Evolutionary conservation across 176 grass and related monocot species (phyloP).

Genomic region (Oryza rufipogon): DNA sequence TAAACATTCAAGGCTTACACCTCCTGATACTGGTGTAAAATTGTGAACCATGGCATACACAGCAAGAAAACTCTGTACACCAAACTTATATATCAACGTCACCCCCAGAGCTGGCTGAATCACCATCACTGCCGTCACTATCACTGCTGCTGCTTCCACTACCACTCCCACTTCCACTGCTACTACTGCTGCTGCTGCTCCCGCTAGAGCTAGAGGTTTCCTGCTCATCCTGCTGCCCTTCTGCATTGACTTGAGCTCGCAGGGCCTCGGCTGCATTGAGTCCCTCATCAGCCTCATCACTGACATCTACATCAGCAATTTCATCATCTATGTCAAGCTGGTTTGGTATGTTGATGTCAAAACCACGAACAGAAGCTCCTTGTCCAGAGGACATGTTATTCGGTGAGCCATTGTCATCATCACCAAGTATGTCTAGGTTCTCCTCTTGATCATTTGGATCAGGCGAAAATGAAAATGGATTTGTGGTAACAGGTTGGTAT

Average conservation of each 20-base stretch:
- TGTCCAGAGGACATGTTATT: slow-evolving; percentile 41
- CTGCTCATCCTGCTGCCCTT: slow-evolving; percentile 51
- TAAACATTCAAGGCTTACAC: slow-evolving; percentile 12
- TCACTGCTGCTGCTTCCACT: slow-evolving; percentile 70
- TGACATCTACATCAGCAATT: slow-evolving; percentile 85
- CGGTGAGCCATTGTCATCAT: slow-evolving; percentile 62
- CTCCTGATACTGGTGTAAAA: slow-evolving; percentile 1
- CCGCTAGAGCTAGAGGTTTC: slow-evolving; percentile 64
- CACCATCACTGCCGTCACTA: slow-evolving; percentile 65
- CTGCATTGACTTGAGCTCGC: slow-evolving; percentile 66
- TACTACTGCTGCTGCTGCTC: slow-evolving; percentile 52
- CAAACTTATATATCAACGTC: slow-evolving; percentile 59
- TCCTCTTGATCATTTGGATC: slow-evolving; percentile 68
- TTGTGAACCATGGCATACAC: slow-evolving; percentile 23
- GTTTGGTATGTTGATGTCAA: slow-evolving; percentile 77
- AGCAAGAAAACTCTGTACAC: slow-evolving; percentile 8
- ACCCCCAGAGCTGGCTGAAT: slow-evolving; percentile 68
- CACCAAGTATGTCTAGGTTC: slow-evolving; percentile 87
- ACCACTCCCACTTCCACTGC: slow-evolving; percentile 59
- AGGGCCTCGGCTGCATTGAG: slow-evolving; percentile 78
- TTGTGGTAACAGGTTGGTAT: slow-evolving; percentile 49
- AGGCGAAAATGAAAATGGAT: slow-evolving; percentile 56
- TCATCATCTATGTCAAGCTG: slow-evolving; percentile 76
- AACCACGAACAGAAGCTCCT: slow-evolving; percentile 32
- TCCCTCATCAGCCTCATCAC: slow-evolving; percentile 70